Base-by-base conservation (phyloP, 768 basidiomycete species). In the Lentinula aciculospora region DNA sequence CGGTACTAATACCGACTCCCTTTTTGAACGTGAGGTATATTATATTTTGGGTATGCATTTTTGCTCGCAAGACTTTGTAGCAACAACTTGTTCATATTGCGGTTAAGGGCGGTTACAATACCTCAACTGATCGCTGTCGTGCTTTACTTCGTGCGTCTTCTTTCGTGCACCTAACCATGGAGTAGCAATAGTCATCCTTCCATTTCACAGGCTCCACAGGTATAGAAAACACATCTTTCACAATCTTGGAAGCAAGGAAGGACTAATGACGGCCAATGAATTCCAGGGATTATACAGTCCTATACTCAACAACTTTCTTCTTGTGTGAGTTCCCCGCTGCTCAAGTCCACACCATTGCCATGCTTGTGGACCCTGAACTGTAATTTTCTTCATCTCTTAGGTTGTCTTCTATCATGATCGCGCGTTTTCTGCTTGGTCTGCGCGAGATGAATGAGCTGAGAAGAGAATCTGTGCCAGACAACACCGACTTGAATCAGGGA, bases 401-500 rank as follows among this genome's bases (percentile, higher is more conserved):
- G 19, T 19, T 29, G 12, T 47, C 46, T 7, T 47, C 46, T 4
- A 23, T 47, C 29, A 47, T 47, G 46, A 47, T 47, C 25, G 46
- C 46, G 17, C 25, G 46, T 9, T 47, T 47, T 29, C 29, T 47
- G n/a, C 46, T 47, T 13, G 46, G 46, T 28, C 12, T 47, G 46
- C 46, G 46, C 29, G 46, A 47, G 29, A 47, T 47, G 27, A 47
- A 47, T n/a, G 46, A 47, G 46, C 5, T 7, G 3, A 31, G 29
- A 29, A 31, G 46, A 29, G 46, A 47, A 31, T 28, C 19, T 28
- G 15, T 19, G 7, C n/a, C 15, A 4, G 46, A 47, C 12, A 3
- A 32, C 95, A 29, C 46, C 29, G 19, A 21, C 21, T 42, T 42
- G 40, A 9, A 39, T 39, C 40, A 19, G n/a, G 40, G 19, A 3